Percentiles rank a stretch among this genome's conserved stretches.
Evolutionary conservation across 352 stramenopile species (phyloP).

Genomic region (Phytophthora constricta): DNA sequence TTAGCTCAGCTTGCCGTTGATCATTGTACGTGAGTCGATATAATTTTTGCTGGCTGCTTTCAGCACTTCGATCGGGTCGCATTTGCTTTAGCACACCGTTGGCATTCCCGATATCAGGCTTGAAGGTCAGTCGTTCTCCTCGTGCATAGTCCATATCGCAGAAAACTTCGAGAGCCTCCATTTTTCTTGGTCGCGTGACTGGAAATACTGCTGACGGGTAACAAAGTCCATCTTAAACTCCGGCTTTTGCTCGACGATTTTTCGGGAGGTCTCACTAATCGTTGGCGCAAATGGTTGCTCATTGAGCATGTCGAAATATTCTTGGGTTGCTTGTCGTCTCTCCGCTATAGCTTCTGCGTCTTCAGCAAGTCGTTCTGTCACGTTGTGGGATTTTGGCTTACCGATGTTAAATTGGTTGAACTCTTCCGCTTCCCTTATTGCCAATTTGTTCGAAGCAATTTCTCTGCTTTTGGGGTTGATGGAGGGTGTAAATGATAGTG

Average conservation of each 20-base stretch:
- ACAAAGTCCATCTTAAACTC: conserved; percentile 87
- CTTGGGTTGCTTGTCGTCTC: conserved; percentile 62
- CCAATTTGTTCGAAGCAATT: conserved; percentile 54
- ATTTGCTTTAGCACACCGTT: conserved; percentile 70
- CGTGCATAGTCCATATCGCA: conserved; percentile 42
- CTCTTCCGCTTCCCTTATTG: conserved; percentile 29
- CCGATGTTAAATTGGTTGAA: conserved; percentile 1
- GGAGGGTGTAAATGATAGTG: conserved; percentile 51
- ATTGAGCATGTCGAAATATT: conserved; percentile 73
- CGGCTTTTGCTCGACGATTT: conserved; percentile 61
- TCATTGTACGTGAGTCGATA: conserved; percentile 79
- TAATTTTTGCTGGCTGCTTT: conserved; percentile 62
- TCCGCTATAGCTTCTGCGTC: conserved; percentile 57
- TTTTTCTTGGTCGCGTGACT: conserved; percentile 63
- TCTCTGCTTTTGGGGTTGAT: conserved; percentile 79
- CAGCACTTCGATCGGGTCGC: conserved; percentile 61
- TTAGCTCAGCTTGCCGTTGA: conserved; percentile 58
- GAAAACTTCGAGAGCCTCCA: conserved; percentile 61
- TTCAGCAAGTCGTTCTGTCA: conserved; percentile 62
- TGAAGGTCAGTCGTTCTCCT: conserved; percentile 60
- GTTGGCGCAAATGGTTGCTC: conserved; percentile 63
- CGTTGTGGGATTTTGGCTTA: conserved; percentile 26
- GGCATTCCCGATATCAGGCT: conserved; percentile 81
- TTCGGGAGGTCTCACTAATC: conserved; percentile 63
- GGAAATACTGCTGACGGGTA: conserved; percentile 70